Evolutionary conservation across 768 basidiomycete species (phyloP).

Genomic region (Agrocybe pediades): DNA sequence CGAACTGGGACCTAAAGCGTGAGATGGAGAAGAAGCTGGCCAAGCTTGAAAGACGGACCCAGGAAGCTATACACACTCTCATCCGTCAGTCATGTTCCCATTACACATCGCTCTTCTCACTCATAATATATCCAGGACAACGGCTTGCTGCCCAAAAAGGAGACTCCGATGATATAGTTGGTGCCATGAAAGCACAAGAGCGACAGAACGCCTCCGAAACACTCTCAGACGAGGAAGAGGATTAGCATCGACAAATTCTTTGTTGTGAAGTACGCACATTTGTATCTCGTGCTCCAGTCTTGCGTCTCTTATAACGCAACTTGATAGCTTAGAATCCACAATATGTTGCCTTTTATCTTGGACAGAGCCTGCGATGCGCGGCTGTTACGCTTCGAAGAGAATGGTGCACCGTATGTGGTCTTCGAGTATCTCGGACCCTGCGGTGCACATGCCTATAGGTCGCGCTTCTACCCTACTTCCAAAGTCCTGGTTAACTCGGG

Average conservation of each 20-base stretch:
- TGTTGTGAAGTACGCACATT: conserved; percentile 21
- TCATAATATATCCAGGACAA: conserved; percentile 54
- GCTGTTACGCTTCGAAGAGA: not conserved
- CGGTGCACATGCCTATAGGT: too few relatives aligned
- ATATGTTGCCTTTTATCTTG: too few relatives aligned
- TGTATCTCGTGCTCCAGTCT: conserved; percentile 12
- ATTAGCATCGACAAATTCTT: conserved; percentile 21
- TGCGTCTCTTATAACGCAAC: conserved; percentile 7
- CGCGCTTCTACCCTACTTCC: too few relatives aligned
- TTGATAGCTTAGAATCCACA: not conserved
- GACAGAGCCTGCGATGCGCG: not conserved
- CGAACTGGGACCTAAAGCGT: conserved; percentile 95
- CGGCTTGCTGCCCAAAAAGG: conserved; percentile 80
- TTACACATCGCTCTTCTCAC: conserved; percentile 1
- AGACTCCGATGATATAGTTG: conserved; percentile 75
- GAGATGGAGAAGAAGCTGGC: conserved; percentile 90
- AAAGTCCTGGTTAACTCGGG: too few relatives aligned
- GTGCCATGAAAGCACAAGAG: conserved; percentile 82
- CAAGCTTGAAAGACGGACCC: conserved; percentile 88
- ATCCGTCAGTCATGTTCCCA: conserved; percentile 66
- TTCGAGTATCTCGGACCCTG: too few relatives aligned
- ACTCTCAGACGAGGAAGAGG: conserved; percentile 67
- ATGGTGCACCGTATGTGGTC: too few relatives aligned
- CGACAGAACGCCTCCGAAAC: conserved; percentile 52
- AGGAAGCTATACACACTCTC: conserved; percentile 88